These are phyloP conservation scores for Tylopilus sp. DNA, from an alignment of 768 basidiomycete genomes.

Conservation along the genomic window DNA sequence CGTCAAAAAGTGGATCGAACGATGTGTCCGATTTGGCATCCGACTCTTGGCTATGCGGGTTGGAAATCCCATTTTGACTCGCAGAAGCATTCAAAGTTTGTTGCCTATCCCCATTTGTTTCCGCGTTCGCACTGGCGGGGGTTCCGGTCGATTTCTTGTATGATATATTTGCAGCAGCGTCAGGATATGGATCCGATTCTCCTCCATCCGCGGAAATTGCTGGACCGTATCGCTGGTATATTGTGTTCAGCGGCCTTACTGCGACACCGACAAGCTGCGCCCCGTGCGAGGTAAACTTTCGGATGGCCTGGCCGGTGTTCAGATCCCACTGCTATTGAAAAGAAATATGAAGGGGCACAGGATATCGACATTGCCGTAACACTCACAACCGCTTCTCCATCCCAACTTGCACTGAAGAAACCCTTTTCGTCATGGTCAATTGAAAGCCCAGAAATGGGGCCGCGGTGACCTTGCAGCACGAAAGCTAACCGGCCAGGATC, in stretches of 20 bases:
- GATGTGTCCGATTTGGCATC: slow-evolving; percentile 78
- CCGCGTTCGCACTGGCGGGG: slow-evolving; percentile 21
- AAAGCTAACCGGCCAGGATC: slow-evolving; percentile 79
- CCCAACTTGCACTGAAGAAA: slow-evolving; percentile 92
- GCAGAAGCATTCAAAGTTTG: slow-evolving; percentile 17
- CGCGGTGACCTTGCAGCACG: slow-evolving; percentile 62
- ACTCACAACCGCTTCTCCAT: slow-evolving; percentile 81
- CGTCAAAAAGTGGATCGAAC: slow-evolving; percentile 88
- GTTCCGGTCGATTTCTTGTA: slow-evolving; percentile 12
- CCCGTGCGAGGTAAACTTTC: slow-evolving; percentile 77
- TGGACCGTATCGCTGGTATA: slow-evolving; percentile 31
- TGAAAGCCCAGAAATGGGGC: slow-evolving; percentile 81
- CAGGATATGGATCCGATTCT: slow-evolving; percentile 19
- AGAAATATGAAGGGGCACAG: slow-evolving; percentile 5
- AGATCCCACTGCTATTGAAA: slow-evolving; percentile 90
- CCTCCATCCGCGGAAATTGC: slow-evolving; percentile 24
- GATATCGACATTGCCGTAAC: neutral
- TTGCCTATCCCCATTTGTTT: slow-evolving; percentile 20
- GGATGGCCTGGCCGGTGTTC: slow-evolving; percentile 77
- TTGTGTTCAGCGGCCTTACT: slow-evolving; percentile 59
- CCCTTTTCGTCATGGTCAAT: slow-evolving; percentile 80
- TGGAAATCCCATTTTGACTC: slow-evolving; percentile 26
- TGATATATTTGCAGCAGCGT: slow-evolving; percentile 3
- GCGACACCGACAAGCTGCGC: slow-evolving; percentile 82
- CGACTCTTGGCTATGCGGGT: slow-evolving; percentile 33